Conservation (phyloP, 2,329 filamentous ascomycete genomes). For the Shiraia bambusicola region DNA sequence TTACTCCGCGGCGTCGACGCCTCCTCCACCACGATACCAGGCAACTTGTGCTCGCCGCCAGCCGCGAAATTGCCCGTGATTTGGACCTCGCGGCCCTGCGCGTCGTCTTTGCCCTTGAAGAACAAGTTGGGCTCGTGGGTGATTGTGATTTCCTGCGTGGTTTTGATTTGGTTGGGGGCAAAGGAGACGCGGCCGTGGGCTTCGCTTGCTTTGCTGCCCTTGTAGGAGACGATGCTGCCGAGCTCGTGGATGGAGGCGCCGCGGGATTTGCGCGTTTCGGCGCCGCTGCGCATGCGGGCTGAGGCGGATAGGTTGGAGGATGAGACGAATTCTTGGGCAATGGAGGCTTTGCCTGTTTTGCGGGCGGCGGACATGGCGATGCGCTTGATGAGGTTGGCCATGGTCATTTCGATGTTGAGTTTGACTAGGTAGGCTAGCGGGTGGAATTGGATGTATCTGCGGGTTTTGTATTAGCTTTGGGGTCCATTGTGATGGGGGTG, state of each 20-base stretch:
- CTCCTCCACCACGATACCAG: constrained; percentile 14
- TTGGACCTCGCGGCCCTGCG: constrained; percentile 11
- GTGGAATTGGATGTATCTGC: constrained; percentile 53
- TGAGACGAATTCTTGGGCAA: constrained; percentile 35
- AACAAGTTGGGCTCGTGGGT: constrained; percentile 27
- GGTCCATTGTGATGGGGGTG: too few species aligned
- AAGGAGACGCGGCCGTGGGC: constrained; percentile 21
- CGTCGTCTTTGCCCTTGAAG: constrained; percentile 5
- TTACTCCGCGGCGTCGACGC: constrained; percentile 11
- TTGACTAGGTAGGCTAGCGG: constrained; percentile 54
- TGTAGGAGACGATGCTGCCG: constrained; percentile 22
- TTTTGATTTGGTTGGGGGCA: constrained; percentile 34
- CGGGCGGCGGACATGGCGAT: constrained; percentile 38
- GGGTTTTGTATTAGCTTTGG: constrained; percentile 1
- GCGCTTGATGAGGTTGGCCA: constrained; percentile 53
- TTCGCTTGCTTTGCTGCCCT: constrained; percentile 11
- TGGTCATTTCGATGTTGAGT: constrained; percentile 55
- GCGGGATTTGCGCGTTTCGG: constrained; percentile 4
- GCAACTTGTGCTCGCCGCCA: constrained; percentile 2
- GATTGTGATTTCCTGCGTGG: constrained; percentile 31
- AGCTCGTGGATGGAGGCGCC: constrained; percentile 29
- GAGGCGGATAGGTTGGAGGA: constrained; percentile 25
- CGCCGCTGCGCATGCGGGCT: constrained; percentile 9
- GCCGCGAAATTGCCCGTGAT: constrained; percentile 7
- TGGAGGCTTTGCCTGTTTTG: constrained; percentile 27